Evolutionary conservation across 2,329 filamentous ascomycete genomes (phyloP).

Genomic region (Ophiosphaerella herpotricha): DNA sequence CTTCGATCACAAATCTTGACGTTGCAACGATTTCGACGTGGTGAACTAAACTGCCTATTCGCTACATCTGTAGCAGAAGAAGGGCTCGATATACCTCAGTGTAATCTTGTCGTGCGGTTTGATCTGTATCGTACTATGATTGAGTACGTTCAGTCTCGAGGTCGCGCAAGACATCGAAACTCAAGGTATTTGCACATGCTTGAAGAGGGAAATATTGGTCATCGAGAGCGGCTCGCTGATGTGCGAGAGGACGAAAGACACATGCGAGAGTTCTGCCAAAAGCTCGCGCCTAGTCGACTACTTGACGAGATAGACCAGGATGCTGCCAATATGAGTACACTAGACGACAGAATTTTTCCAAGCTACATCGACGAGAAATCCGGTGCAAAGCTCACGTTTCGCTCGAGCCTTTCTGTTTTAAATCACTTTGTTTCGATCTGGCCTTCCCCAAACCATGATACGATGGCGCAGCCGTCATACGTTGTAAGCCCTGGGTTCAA

Average conservation of each 20-base stretch:
- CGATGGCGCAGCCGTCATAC: slow-evolving; percentile 60
- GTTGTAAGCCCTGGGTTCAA: slow-evolving; percentile 51
- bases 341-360: slow-evolving; percentile 54
- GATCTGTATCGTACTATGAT: slow-evolving; percentile 90
- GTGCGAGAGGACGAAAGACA: slow-evolving; percentile 62
- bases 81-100: slow-evolving; percentile 68
- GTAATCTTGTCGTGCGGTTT: slow-evolving; percentile 74
- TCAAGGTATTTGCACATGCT: slow-evolving; percentile 87
- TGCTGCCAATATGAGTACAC: slow-evolving; percentile 60
- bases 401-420: slow-evolving; percentile 72
- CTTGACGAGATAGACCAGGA: slow-evolving; percentile 64
- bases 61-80: slow-evolving; percentile 69
- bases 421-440: slow-evolving; percentile 75
- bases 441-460: slow-evolving; percentile 56
- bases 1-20: slow-evolving; percentile 75
- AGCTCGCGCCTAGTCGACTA: slow-evolving; percentile 74
- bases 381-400: slow-evolving; percentile 78
- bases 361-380: slow-evolving; percentile 67
- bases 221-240: slow-evolving; percentile 62
- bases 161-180: slow-evolving; percentile 75
- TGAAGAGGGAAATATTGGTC: slow-evolving; percentile 69
- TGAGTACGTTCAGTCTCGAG: slow-evolving; percentile 91
- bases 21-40: slow-evolving; percentile 67
- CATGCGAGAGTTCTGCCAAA: slow-evolving; percentile 76
- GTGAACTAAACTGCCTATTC: slow-evolving; percentile 65